Percentiles rank a stretch among this genome's conserved stretches.
Conservation (phyloP, 2,329 filamentous ascomycete genomes). For the Zymoseptoria tritici region DNA sequence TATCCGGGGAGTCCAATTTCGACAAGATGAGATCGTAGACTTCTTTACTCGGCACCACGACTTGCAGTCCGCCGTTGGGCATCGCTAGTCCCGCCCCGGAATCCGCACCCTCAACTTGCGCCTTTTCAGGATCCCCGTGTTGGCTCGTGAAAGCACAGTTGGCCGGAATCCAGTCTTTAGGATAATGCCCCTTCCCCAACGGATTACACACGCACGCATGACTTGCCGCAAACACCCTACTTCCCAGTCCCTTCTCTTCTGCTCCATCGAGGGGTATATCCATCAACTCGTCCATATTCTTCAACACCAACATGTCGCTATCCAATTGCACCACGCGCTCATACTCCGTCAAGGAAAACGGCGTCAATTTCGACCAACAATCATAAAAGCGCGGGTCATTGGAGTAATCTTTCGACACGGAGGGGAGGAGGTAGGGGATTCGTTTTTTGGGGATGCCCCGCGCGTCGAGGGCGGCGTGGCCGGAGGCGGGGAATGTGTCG, state of each 20-base stretch:
- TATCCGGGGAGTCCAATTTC: constrained; percentile 40
- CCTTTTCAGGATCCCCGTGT: constrained; percentile 43
- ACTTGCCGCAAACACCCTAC: constrained; percentile 69
- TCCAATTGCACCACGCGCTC: constrained; percentile 75
- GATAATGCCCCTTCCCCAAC: constrained; percentile 69
- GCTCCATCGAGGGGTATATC: constrained; percentile 63
- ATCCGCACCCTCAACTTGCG: constrained; percentile 46
- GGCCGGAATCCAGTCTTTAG: constrained; percentile 57
- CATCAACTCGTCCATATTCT: constrained; percentile 92
- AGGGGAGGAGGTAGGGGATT: constrained; percentile 66
- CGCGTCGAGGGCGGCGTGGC: constrained; percentile 59
- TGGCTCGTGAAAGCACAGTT: constrained; percentile 56
- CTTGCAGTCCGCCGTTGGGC: constrained; percentile 54
- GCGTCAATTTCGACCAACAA: constrained; percentile 80
- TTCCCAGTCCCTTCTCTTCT: constrained; percentile 45
- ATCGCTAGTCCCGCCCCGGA: constrained; percentile 47
- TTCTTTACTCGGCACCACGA: constrained; percentile 50
- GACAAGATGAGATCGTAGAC: constrained; percentile 47
- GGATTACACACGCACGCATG: constrained; percentile 87
- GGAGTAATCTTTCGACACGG: constrained; percentile 57
- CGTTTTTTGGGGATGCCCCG: constrained; percentile 63
- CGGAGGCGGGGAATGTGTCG: constrained; percentile 61
- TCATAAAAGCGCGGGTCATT: constrained; percentile 81
- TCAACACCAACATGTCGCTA: constrained; percentile 75
- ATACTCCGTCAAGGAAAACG: constrained; percentile 71